Evolutionary conservation across 345 rosid genomes (phyloP).

Genomic region (Arabidopsis thaliana): TAIR10.1 NC_003075.7:17753501-17754000

Average conservation of each 20-base stretch:
- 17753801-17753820: conserved; percentile 24
- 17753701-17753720: conserved; percentile 85
- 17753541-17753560: conserved; percentile 64
- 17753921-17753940: conserved; percentile 30
- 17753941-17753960: conserved; percentile 8
- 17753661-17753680: conserved; percentile 67
- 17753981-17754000: conserved; percentile 33
- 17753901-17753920: conserved; percentile 62
- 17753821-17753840: conserved; percentile 54
- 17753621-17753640: conserved; percentile 68
- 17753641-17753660: conserved; percentile 82
- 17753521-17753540: conserved; percentile 58
- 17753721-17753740: conserved; percentile 78
- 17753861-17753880: conserved; percentile 59
- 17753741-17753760: conserved; percentile 76
- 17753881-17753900: conserved; percentile 75
- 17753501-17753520: conserved; percentile 58
- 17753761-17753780: conserved; percentile 62
- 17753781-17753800: conserved; percentile 60
- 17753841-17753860: conserved; percentile 53
- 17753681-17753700: conserved; percentile 74
- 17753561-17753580: conserved; percentile 69
- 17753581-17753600: conserved; percentile 86
- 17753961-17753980: conserved; percentile 23
- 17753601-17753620: conserved; percentile 70